phyloP scores from a whole-genome alignment of 2,329 filamentous ascomycete species.

The Myriangium duriaei region DNA sequence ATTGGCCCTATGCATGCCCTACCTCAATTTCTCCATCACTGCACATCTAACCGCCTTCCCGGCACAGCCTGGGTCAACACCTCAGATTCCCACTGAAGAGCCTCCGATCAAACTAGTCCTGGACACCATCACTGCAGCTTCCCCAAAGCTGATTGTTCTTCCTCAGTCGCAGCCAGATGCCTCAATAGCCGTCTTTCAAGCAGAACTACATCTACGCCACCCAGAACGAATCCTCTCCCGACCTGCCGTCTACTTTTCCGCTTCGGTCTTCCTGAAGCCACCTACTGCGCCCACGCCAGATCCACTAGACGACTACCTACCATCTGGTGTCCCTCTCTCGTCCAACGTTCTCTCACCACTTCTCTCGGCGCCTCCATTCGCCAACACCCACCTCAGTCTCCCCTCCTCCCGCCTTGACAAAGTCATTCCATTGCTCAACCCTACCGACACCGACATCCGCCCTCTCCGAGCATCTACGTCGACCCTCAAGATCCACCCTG shows the following conservation, averaged over 20 bases:
- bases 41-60: constrained; percentile 6
- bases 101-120: constrained; percentile 5
- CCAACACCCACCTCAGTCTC: not conserved
- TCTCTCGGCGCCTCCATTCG: constrained; percentile 3
- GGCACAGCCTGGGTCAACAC: not conserved
- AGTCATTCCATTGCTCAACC: constrained; percentile 1
- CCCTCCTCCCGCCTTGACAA: constrained; percentile 3
- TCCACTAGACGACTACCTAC: constrained; percentile 8
- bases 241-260: constrained; percentile 5
- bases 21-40: constrained; percentile 5
- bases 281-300: not conserved
- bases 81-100: not conserved
- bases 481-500: not conserved
- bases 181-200: not conserved
- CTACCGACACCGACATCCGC: not conserved
- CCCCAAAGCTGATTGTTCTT: not conserved
- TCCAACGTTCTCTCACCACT: constrained; percentile 5
- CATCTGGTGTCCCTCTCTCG: constrained; percentile 4
- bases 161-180: not conserved
- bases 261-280: constrained; percentile 2
- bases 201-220: constrained; percentile 6
- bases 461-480: not conserved
- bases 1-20: constrained; percentile 1
- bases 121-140: not conserved
- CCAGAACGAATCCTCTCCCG: constrained; percentile 3